A percentile compares a stretch with the other conserved stretches of the same genome.
phyloP scores from a whole-genome alignment of 768 basidiomycete species.

The Hypholoma sublateritium region DNA sequence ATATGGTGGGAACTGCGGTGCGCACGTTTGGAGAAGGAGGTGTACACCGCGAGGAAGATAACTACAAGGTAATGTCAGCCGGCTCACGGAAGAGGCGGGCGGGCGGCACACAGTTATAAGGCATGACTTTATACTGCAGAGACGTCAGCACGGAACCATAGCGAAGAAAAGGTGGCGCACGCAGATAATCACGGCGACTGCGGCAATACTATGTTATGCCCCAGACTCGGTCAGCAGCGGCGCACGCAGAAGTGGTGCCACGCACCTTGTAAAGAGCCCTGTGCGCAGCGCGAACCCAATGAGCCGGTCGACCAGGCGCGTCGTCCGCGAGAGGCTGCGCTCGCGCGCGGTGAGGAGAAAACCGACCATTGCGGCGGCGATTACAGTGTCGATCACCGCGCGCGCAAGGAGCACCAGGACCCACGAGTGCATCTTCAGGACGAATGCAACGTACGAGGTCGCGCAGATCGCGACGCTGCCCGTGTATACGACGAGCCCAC shows the following conservation, averaged over 20 bases:
- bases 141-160: neutral
- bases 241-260: neutral
- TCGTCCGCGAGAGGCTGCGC: too few relatives aligned
- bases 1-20: neutral
- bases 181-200: neutral
- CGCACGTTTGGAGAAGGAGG: neutral
- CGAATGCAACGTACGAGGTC: neutral
- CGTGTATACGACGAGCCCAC: conserved; percentile 1
- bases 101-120: neutral
- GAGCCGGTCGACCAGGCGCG: too few relatives aligned
- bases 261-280: neutral
- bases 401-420: conserved; percentile 4
- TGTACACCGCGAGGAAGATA: neutral
- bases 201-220: neutral
- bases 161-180: neutral
- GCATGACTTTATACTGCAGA: neutral
- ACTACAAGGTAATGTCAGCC: neutral
- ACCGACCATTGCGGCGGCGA: too few relatives aligned
- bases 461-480: neutral
- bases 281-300: neutral
- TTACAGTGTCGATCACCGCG: neutral
- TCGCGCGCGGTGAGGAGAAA: too few relatives aligned
- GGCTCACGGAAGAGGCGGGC: neutral
- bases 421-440: neutral
- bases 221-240: neutral